Conservation (phyloP, 805 yeast species). For the Starmerella geochares region DNA sequence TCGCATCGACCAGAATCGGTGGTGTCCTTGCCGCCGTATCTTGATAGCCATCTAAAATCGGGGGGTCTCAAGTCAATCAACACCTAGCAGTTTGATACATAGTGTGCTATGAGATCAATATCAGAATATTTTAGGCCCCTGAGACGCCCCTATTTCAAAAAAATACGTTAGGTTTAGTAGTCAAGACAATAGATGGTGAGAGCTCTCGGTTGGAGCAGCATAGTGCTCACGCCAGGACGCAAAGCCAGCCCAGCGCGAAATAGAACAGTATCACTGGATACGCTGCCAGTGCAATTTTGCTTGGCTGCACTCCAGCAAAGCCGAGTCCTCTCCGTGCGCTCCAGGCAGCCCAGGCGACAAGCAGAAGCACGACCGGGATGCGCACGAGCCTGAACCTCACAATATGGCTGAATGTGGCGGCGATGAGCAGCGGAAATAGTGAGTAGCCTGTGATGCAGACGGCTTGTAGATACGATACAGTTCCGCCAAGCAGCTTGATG, state of each 20-base stretch:
- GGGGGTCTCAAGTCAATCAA: too few relatives aligned
- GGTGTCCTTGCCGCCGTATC: too few relatives aligned
- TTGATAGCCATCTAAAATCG: too few relatives aligned
- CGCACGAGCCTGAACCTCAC: conserved; percentile 43
- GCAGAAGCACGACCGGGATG: conserved; percentile 37
- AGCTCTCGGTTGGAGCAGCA: too few relatives aligned
- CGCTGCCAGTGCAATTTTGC: conserved; percentile 50
- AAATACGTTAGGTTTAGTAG: too few relatives aligned
- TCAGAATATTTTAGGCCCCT: too few relatives aligned
- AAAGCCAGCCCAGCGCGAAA: conserved; percentile 54
- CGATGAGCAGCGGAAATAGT: conserved; percentile 52
- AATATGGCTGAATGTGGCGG: conserved; percentile 42
- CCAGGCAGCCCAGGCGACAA: conserved; percentile 54
- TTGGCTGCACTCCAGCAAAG: conserved; percentile 53
- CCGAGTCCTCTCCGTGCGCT: conserved; percentile 53
- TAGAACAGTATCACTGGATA: conserved; percentile 59
- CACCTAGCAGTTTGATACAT: too few relatives aligned
- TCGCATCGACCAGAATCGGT: too few relatives aligned
- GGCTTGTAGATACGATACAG: conserved; percentile 57
- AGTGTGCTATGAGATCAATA: too few relatives aligned
- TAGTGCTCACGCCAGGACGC: conserved; percentile 46
- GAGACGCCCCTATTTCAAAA: too few relatives aligned
- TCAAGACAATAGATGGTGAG: too few relatives aligned
- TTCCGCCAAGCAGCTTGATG: conserved; percentile 51
- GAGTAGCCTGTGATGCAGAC: conserved; percentile 63